Conservation (phyloP, 345 rosid genomes). For the Lenwebbia sp. region DNA sequence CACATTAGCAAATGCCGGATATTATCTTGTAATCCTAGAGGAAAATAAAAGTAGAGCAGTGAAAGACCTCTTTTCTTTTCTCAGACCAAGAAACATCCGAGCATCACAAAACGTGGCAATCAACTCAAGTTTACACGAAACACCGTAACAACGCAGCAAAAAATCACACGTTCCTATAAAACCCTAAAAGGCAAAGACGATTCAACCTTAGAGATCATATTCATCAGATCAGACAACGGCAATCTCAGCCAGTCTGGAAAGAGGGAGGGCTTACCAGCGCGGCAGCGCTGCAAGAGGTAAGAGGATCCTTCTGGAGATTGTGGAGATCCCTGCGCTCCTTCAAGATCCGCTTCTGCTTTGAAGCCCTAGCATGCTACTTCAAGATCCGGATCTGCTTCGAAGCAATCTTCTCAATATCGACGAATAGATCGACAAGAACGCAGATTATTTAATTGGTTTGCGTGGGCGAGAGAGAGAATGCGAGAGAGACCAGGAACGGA, state of each 20-base stretch:
- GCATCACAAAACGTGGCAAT: not conserved
- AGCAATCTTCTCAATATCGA: not conserved
- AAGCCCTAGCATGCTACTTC: not conserved
- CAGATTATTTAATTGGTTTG: not conserved
- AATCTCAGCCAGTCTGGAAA: not conserved
- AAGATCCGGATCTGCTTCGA: not conserved
- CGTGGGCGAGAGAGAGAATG: no score
- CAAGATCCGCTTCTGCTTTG: not conserved
- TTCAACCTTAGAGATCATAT: not conserved
- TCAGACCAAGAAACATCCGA: not conserved
- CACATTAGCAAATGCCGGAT: constrained; percentile 2
- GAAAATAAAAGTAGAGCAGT: not conserved
- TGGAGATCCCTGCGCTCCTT: not conserved
- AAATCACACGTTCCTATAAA: not conserved
- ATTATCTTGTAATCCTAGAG: not conserved
- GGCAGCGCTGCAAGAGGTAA: not conserved
- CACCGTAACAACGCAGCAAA: not conserved
- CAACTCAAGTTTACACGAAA: not conserved
- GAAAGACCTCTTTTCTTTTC: not conserved
- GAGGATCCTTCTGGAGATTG: not conserved
- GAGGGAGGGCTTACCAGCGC: not conserved
- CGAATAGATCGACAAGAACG: not conserved
- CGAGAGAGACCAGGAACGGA: no score
- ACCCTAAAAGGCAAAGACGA: not conserved
- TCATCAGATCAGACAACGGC: not conserved